These are phyloP conservation scores for Chenopodium suecicum DNA, from an alignment of 148 eudicot species.

Conservation along the genomic window DNA sequence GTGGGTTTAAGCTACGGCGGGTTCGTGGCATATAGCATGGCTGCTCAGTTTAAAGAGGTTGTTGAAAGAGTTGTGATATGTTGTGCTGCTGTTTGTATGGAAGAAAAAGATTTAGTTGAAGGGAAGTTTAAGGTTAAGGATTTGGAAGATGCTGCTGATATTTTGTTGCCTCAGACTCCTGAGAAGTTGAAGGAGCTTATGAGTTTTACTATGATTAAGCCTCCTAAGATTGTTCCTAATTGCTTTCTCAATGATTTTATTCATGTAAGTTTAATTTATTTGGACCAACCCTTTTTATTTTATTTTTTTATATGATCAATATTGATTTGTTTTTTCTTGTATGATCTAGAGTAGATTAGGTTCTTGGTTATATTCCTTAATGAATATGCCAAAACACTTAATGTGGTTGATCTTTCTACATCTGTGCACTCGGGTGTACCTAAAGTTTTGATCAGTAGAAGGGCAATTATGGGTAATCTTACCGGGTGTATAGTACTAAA, in stretches of 20 bases:
- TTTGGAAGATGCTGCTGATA: slow-evolving; percentile 59
- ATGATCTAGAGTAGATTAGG: neutral
- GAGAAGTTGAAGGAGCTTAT: slow-evolving; percentile 70
- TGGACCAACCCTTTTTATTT: neutral
- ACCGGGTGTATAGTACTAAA: too few relatives aligned
- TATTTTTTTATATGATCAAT: neutral
- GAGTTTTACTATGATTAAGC: slow-evolving; percentile 46
- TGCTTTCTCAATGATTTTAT: slow-evolving; percentile 71
- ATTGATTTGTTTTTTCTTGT: neutral
- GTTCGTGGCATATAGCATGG: slow-evolving; percentile 76
- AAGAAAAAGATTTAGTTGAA: slow-evolving; percentile 59
- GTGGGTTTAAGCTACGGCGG: slow-evolving; percentile 92
- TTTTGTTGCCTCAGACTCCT: slow-evolving; percentile 71
- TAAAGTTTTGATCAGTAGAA: too few relatives aligned
- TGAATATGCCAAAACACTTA: too few relatives aligned
- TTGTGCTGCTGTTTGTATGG: slow-evolving; percentile 70
- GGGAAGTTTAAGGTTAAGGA: slow-evolving; percentile 66
- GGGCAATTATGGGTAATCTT: too few relatives aligned
- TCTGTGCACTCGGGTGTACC: too few relatives aligned
- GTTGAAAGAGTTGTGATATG: slow-evolving; percentile 75
- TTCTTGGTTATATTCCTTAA: too few relatives aligned
- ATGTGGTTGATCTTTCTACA: too few relatives aligned
- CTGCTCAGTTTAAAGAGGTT: slow-evolving; percentile 40
- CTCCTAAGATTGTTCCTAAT: slow-evolving; percentile 51
- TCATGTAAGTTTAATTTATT: slow-evolving; percentile 44